These are phyloP conservation scores for Arthroderma sp. DNA, from an alignment of 2,329 filamentous ascomycete species.

Conservation along the genomic window DNA sequence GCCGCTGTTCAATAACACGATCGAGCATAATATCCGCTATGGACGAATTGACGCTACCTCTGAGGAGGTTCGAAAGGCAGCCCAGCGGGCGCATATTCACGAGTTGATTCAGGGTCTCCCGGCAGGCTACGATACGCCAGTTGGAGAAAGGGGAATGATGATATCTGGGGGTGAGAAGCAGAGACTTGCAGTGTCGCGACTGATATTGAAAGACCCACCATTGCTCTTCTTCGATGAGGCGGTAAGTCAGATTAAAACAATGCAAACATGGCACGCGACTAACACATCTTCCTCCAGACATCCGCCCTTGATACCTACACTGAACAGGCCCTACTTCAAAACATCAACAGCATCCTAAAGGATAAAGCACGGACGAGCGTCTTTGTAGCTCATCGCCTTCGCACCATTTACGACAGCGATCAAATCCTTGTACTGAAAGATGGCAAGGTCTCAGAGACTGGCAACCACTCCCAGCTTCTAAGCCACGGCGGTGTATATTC, in stretches of 20 bases:
- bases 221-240: conserved; percentile 92
- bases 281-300: conserved; percentile 36
- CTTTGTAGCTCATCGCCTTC: conserved; percentile 81
- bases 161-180: conserved; percentile 94
- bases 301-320: conserved; percentile 87
- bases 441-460: conserved; percentile 74
- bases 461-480: conserved; percentile 74
- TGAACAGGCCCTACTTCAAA: conserved; percentile 75
- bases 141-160: conserved; percentile 92
- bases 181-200: conserved; percentile 65
- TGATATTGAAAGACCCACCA: conserved; percentile 80
- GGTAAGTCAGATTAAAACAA: conserved; percentile 27
- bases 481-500: conserved; percentile 69
- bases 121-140: conserved; percentile 79
- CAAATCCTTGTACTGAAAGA: conserved; percentile 81
- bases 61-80: conserved; percentile 62
- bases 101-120: conserved; percentile 68
- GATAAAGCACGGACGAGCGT: conserved; percentile 85
- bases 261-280: background rate
- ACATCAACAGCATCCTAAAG: conserved; percentile 83
- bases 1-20: conserved; percentile 90
- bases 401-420: conserved; percentile 89
- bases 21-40: conserved; percentile 91
- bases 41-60: conserved; percentile 64
- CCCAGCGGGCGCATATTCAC: conserved; percentile 71